A percentile compares a stretch with the other conserved stretches of the same genome.
phyloP scores from a whole-genome alignment of 2,329 filamentous ascomycete species.

The Ophiostoma piceae region DNA sequence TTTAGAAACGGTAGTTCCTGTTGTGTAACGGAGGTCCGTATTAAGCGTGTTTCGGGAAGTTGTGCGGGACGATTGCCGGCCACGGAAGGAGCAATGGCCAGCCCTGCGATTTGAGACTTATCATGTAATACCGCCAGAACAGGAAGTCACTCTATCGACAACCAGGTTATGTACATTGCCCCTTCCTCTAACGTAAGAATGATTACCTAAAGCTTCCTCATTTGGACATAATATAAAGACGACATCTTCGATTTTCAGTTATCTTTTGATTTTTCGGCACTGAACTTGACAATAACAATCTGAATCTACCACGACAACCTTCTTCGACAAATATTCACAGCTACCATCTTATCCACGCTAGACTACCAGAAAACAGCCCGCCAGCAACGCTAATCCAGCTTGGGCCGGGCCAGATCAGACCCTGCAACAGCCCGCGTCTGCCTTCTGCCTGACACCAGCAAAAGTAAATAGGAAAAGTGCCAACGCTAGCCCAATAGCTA shows the following conservation, averaged over 20 bases:
- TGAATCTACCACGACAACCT: background rate
- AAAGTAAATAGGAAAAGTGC: background rate
- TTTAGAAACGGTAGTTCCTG: background rate
- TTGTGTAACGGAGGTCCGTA: background rate
- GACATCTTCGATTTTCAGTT: background rate
- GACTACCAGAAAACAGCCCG: background rate
- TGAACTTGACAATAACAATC: background rate
- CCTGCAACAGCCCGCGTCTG: slow-evolving; percentile 19
- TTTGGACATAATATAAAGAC: background rate
- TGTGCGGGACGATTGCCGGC: background rate
- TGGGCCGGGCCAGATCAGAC: background rate
- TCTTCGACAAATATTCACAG: background rate
- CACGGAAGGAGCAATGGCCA: background rate
- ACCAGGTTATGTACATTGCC: background rate
- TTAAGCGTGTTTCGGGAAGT: background rate
- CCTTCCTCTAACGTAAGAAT: background rate
- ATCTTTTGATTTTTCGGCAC: background rate
- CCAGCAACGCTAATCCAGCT: slow-evolving; percentile 11
- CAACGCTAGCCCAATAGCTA: background rate
- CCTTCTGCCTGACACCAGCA: slow-evolving; percentile 11
- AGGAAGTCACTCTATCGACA: background rate
- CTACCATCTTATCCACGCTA: background rate
- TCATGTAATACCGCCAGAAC: background rate
- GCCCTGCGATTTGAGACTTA: background rate
- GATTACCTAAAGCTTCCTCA: background rate